Evolutionary conservation across 2,329 filamentous ascomycete genomes (phyloP), one percentile per base, ranked within the genome.

Genomic region (Beauveria scarabaeidicola): DNA sequence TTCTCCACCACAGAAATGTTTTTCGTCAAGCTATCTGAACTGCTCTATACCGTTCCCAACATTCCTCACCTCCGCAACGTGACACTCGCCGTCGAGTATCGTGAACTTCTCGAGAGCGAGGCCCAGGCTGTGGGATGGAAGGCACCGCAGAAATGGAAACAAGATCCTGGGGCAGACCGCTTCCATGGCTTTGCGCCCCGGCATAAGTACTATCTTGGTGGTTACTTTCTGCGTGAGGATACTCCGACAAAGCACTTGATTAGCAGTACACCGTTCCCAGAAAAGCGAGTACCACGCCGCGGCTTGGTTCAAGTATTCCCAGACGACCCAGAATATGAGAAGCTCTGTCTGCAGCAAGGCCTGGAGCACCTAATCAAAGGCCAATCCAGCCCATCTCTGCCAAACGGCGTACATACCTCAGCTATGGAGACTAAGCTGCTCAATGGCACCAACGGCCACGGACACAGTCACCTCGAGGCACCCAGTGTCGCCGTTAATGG

Each of bases 1-100:
- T 85, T 86, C 68, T 70, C 77, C 61, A 76, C 77, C 19, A 79
- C 81, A 67, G 81, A 87, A 64, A 78, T 87, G 77, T 88, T 87
- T 68, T 87, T 87, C 66, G 80, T 88, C 63, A 61, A 61, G 83
- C 75, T 83, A 57, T 84, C 83, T 32, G 85, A 88, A 64, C 77
- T 87, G 61, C 78, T 88, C 73, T 80, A 75, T 63, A 78, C 81
- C 46, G 72, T 86, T 11, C 78, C 83, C 5, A 81, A 73, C 57
- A 77, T 83, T 59, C 78, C 82, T 32, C 84, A 88, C 66, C 76
- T 88, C 21, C 78, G 77, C 55, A 75, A 79, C 61, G 65, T 86
- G 56, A 77, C 76, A 64, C 74, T 88, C 54, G 75, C 77, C 9
- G 78, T 87, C 52, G 77, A 79, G 53, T 87, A 87, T 65, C 77